phyloP scores from a whole-genome alignment of 371 early-diverging fungal species.

The Rhizopus delemar region DNA sequence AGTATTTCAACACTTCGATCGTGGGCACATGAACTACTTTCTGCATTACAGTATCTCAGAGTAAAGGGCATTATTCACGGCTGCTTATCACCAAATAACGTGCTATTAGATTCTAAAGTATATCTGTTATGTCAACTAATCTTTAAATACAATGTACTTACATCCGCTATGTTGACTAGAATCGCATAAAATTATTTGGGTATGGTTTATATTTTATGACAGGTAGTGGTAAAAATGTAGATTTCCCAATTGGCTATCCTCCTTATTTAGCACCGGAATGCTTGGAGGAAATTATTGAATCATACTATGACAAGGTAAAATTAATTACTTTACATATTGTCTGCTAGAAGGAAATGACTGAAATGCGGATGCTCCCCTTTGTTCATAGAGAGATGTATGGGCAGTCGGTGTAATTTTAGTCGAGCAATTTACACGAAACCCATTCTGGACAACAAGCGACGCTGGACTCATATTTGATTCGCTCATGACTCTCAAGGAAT shows the following conservation, averaged over 20 bases:
- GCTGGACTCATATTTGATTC: conserved; percentile 47
- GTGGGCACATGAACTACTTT: conserved; percentile 61
- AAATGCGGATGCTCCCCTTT: background rate
- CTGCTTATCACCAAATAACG: conserved; percentile 52
- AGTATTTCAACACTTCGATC: conserved; percentile 34
- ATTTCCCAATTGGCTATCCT: conserved; percentile 66
- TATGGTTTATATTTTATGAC: conserved; percentile 71
- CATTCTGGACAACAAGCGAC: conserved; percentile 61
- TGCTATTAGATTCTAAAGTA: conserved; percentile 56
- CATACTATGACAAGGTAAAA: conserved; percentile 29
- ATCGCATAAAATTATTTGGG: conserved; percentile 56
- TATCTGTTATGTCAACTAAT: too few species aligned
- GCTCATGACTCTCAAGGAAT: conserved; percentile 34
- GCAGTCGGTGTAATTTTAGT: conserved; percentile 60
- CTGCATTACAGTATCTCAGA: conserved; percentile 54
- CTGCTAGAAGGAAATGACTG: background rate
- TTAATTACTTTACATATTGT: background rate
- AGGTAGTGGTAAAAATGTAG: conserved; percentile 54
- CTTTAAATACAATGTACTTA: too few species aligned
- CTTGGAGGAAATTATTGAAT: conserved; percentile 7
- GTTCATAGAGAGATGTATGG: conserved; percentile 60
- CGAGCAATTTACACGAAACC: conserved; percentile 55
- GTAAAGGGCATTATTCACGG: conserved; percentile 52
- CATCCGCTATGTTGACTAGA: conserved; percentile 17
- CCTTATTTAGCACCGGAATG: conserved; percentile 44